Conservation (phyloP, 257 asterid genomes). For the Capsicum pubescens region DNA sequence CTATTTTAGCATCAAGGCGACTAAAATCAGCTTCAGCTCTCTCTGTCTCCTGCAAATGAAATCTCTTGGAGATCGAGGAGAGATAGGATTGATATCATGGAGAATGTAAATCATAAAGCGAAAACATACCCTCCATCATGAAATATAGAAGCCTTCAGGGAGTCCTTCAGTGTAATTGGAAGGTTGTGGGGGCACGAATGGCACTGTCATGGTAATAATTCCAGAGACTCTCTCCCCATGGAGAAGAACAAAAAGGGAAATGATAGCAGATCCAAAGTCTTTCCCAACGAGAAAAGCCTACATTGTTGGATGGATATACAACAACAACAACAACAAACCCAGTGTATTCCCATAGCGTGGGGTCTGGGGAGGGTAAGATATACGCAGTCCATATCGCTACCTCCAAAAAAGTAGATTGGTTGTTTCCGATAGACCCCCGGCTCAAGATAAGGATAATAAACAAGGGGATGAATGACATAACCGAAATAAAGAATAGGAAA, state of each 20-base stretch:
- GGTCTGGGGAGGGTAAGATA: no score
- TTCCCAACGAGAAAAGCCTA: slow-evolving; percentile 76
- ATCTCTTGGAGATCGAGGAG: background rate
- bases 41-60: slow-evolving; percentile 61
- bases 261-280: slow-evolving; percentile 67
- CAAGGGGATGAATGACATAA: no score
- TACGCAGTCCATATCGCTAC: no score
- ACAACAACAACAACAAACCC: no score
- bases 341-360: no score
- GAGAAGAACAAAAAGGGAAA: slow-evolving; percentile 58
- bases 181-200: slow-evolving; percentile 58
- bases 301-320: background rate
- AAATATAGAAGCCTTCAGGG: slow-evolving; percentile 75
- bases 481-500: no score
- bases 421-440: no score
- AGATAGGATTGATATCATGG: background rate
- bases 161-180: slow-evolving; percentile 34
- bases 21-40: slow-evolving; percentile 89
- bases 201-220: slow-evolving; percentile 62
- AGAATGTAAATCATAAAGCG: background rate
- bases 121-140: slow-evolving; percentile 65
- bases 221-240: slow-evolving; percentile 63
- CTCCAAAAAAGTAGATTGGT: no score
- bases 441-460: no score
- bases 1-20: slow-evolving; percentile 70